These are phyloP conservation scores for Tardiomyces digboiensis DNA, from an alignment of 1,139 yeast species.

Conservation along the genomic window DNA sequence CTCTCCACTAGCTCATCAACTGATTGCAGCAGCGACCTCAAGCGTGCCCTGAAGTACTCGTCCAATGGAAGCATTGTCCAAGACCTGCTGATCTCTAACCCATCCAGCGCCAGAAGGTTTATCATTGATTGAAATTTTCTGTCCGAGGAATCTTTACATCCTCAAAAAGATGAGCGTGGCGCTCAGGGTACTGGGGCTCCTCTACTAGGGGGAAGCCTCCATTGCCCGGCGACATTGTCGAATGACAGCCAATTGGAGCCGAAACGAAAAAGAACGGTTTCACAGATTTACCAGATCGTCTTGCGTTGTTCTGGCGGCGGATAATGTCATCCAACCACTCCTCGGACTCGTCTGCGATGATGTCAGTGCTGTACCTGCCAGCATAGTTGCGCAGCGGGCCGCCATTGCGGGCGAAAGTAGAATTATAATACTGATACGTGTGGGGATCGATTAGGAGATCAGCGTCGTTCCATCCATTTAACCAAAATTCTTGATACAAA, in stretches of 20 bases:
- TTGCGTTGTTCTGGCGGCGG: neutral
- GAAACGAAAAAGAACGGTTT: constrained; percentile 5
- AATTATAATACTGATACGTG: constrained; percentile 5
- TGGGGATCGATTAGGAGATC: constrained; percentile 5
- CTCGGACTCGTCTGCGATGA: constrained; percentile 4
- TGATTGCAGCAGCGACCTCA: constrained; percentile 5
- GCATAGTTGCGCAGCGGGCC: constrained; percentile 3
- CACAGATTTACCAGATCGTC: neutral
- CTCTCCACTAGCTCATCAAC: constrained; percentile 6
- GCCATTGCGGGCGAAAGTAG: constrained; percentile 4
- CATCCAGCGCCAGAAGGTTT: constrained; percentile 2
- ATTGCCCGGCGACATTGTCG: neutral
- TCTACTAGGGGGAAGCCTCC: neutral
- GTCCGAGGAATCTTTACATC: constrained; percentile 5
- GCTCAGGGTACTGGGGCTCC: constrained; percentile 3
- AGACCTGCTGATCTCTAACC: neutral
- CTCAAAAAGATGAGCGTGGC: constrained; percentile 4
- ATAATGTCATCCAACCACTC: constrained; percentile 3
- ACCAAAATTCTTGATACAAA: constrained; percentile 3
- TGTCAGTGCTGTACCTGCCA: constrained; percentile 5
- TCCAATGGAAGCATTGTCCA: neutral
- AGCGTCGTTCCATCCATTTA: constrained; percentile 3
- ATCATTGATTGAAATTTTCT: constrained; percentile 6
- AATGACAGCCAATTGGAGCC: constrained; percentile 5
- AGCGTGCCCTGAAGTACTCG: constrained; percentile 5